phyloP scores from a whole-genome alignment of 345 rosid genomes.

The Clarkia xantiana region DNA sequence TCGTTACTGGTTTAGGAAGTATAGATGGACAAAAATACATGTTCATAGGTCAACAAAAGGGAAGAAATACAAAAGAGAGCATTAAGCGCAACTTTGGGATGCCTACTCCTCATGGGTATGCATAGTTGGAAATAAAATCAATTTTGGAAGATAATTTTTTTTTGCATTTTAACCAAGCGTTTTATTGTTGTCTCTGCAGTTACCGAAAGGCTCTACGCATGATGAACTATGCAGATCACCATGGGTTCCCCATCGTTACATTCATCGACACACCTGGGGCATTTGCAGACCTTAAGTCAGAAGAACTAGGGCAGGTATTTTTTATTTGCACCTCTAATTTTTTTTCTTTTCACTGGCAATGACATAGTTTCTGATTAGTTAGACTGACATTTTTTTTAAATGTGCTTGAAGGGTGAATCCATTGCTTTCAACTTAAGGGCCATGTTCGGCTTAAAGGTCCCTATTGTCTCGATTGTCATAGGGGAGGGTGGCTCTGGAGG shows the following conservation, averaged over 20 bases:
- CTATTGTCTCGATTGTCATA: conserved; percentile 78
- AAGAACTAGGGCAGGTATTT: conserved; percentile 27
- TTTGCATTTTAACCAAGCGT: no score
- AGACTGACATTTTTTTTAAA: conserved; percentile 11
- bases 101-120: conserved; percentile 99
- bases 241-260: conserved; percentile 22
- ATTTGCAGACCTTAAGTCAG: conserved; percentile 30
- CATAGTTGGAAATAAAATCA: background rate
- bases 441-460: conserved; percentile 94
- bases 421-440: conserved; percentile 88
- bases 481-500: conserved; percentile 99
- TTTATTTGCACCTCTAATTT: background rate
- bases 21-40: conserved; percentile 72
- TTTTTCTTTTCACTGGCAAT: background rate
- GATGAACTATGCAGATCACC: conserved; percentile 25
- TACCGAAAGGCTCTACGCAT: conserved; percentile 21
- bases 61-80: conserved; percentile 96
- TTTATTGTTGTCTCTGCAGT: conserved; percentile 1
- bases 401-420: conserved; percentile 72
- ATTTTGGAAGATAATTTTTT: background rate
- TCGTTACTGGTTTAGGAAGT: conserved; percentile 90
- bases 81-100: conserved; percentile 92
- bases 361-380: background rate
- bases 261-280: conserved; percentile 28
- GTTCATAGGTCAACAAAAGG: conserved; percentile 99